Percentiles rank a stretch among this genome's conserved stretches.
These are phyloP conservation scores for Solanum chacoense DNA, from an alignment of 305 asterid genomes.

Conservation along the genomic window DNA sequence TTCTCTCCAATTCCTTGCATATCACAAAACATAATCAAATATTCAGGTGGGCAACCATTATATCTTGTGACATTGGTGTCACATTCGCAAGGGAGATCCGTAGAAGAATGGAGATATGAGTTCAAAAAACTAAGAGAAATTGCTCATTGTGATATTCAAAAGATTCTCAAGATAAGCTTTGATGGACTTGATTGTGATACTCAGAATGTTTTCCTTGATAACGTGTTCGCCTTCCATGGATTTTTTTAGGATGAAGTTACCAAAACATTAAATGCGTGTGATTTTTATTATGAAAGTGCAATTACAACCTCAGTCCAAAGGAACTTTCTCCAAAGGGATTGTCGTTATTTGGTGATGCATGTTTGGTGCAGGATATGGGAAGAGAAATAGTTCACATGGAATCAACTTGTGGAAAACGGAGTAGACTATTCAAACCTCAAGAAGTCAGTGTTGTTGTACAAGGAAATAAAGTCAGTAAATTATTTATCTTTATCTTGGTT, in stretches of 20 bases:
- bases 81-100: background rate
- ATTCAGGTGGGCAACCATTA: too few relatives aligned
- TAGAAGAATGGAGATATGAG: background rate
- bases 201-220: background rate
- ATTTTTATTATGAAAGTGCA: background rate
- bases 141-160: background rate
- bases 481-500: background rate
- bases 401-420: background rate
- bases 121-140: background rate
- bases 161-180: background rate
- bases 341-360: background rate
- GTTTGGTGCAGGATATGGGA: background rate
- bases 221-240: background rate
- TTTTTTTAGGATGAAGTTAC: background rate
- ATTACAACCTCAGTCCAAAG: background rate
- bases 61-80: too few relatives aligned
- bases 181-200: too few relatives aligned
- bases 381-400: background rate
- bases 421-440: background rate
- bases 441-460: background rate
- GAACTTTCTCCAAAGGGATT: background rate
- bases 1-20: too few relatives aligned
- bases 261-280: background rate
- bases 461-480: background rate
- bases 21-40: too few relatives aligned